These are phyloP conservation scores for Albizia julibrissin DNA, from an alignment of 306 rosid species.

Conservation along the genomic window DNA sequence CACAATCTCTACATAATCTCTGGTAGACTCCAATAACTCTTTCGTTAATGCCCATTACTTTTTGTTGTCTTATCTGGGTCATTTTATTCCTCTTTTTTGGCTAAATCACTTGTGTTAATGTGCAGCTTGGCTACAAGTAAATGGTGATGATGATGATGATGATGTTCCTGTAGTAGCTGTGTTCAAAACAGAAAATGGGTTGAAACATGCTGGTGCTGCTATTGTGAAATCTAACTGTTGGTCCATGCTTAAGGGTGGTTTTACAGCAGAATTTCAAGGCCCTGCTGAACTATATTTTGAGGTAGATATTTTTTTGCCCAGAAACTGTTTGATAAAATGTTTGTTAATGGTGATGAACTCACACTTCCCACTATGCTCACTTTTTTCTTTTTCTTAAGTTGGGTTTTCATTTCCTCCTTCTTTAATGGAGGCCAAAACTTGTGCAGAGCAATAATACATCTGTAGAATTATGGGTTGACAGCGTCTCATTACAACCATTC, in stretches of 20 bases:
- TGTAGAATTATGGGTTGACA: slow-evolving; percentile 64
- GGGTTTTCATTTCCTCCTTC: background rate
- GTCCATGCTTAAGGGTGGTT: slow-evolving; percentile 13
- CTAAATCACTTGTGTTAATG: background rate
- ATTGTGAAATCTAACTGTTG: background rate
- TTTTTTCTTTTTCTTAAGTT: background rate
- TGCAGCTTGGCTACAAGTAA: slow-evolving; percentile 8
- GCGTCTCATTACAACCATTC: slow-evolving; percentile 64
- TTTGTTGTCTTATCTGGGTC: background rate
- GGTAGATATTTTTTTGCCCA: background rate
- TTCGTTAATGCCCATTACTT: background rate
- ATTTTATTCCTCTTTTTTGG: background rate
- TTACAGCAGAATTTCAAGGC: background rate
- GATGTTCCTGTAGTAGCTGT: background rate
- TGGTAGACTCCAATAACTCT: slow-evolving; percentile 29
- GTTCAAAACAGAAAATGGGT: background rate
- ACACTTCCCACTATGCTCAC: background rate
- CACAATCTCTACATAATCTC: slow-evolving; percentile 50
- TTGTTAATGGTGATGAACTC: background rate
- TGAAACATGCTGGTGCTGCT: background rate
- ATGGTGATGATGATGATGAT: background rate
- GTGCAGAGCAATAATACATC: slow-evolving; percentile 51
- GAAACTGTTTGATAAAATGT: slow-evolving; percentile 10
- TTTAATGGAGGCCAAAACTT: background rate
- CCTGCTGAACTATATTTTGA: slow-evolving; percentile 6